Conservation (phyloP, 2,329 filamentous ascomycete genomes). For the Raffaelea deltoideospora region DNA sequence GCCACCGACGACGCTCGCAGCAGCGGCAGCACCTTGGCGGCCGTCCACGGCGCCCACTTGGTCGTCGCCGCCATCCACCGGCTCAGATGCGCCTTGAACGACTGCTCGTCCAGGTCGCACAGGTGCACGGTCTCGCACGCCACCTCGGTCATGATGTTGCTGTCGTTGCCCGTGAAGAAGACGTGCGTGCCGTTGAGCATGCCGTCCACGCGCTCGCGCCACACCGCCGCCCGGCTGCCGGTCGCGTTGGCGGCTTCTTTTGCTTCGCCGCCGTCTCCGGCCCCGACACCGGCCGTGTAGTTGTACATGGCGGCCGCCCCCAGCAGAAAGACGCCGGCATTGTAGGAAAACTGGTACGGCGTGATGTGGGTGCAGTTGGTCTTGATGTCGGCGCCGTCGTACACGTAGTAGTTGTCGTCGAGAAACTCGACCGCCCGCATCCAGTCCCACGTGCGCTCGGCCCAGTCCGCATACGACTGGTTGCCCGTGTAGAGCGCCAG, state of each 20-base stretch:
- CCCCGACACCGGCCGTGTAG: constrained; percentile 34
- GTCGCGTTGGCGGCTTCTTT: constrained; percentile 13
- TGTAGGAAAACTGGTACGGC: constrained; percentile 55
- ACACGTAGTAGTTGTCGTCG: constrained; percentile 40
- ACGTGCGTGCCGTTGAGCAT: constrained; percentile 36
- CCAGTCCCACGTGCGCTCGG: constrained; percentile 59
- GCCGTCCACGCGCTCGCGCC: constrained; percentile 42
- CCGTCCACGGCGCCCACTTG: constrained; percentile 48
- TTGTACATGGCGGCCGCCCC: constrained; percentile 58
- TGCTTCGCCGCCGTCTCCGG: too few species aligned
- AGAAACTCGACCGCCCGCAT: constrained; percentile 42
- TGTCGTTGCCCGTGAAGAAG: constrained; percentile 37
- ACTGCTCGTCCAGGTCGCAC: constrained; percentile 48
- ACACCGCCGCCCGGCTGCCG: constrained; percentile 20
- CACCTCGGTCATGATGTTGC: constrained; percentile 47
- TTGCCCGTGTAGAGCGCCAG: constrained; percentile 62
- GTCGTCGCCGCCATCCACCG: constrained; percentile 47
- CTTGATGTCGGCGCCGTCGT: constrained; percentile 43
- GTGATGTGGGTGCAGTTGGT: constrained; percentile 42
- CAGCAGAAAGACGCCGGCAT: constrained; percentile 49
- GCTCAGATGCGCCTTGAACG: constrained; percentile 48
- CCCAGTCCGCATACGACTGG: constrained; percentile 63
- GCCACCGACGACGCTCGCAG: constrained; percentile 40
- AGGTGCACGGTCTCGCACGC: constrained; percentile 46
- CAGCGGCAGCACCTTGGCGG: constrained; percentile 33